Evolutionary conservation across 139 green algal species (phyloP), one percentile per base, ranked within the genome.

Genomic region (Chlamydomonas sp.): DNA sequence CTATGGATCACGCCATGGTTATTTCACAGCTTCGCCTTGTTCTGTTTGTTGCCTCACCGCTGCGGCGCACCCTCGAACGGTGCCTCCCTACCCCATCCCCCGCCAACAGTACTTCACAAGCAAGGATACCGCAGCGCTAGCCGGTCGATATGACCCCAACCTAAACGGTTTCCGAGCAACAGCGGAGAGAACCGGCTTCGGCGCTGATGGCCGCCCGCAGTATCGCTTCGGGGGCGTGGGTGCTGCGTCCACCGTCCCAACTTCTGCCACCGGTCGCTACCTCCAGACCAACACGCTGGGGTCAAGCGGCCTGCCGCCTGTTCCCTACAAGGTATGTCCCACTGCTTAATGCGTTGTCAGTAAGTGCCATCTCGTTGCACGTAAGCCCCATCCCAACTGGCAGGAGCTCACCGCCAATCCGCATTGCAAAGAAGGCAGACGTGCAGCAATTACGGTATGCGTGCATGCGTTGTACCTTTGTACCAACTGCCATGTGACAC

Each of bases 301-400:
- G 1, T 82, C 73, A 4, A 80, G 61, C 14, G 83, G 83, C 2
- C 12, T 88, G 57, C 83, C 83, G 15, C 83, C 83, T 6, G 74
- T 88, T 1, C 62, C 14, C 2, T 88, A 88, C 74, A 88, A 88
- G 82, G 82, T 73, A 77, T 1, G 68, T 72, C 3, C 18, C 18
- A 18, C 4, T 5, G 6, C 3, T 7, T 5, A 6, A 17, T 4
- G 3, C 20, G 20, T 59, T 59, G 31, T 49, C 31, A 49, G 31
- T 49, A 49, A 49, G 31, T 49, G 31, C 31, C 31, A 49, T 49
- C 31, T 49, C 31, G 31, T 49, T 49, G 31, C 31, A 49, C 31
- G 31, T 49, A 49, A 49, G 31, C 31, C 31, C 31, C 31, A 49
- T 49, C 31, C 31, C 31, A 49, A 49, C 31, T 49, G 31, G 31